Conservation (phyloP, 164 flowering plant genomes). For the Aristolochia contorta region DNA sequence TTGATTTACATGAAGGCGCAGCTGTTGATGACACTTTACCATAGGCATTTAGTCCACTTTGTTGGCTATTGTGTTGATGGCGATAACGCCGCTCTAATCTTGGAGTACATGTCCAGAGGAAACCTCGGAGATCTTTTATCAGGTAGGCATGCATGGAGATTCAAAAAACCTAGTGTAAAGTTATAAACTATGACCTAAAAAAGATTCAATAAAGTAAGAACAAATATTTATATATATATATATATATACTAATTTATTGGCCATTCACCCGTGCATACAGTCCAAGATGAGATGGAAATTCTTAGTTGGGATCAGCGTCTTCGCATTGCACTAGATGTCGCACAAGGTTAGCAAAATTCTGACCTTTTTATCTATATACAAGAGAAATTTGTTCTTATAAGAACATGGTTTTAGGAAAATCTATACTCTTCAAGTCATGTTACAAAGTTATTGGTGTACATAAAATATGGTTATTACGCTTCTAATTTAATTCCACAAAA, state of each 20-base stretch:
- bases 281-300: not conserved
- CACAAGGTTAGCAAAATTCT: not conserved
- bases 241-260: no score
- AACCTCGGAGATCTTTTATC: not conserved
- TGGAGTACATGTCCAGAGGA: slow-evolving; percentile 2
- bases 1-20: not conserved
- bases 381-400: not conserved
- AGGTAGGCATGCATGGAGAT: not conserved
- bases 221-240: no score
- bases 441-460: no score
- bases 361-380: not conserved
- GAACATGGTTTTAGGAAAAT: not conserved
- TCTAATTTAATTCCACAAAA: no score
- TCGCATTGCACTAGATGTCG: not conserved
- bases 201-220: no score
- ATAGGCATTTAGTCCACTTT: not conserved
- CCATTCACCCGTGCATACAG: no score
- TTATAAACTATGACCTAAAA: no score
- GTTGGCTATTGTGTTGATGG: slow-evolving; percentile 5
- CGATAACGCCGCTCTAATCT: not conserved
- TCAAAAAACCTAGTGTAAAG: no score
- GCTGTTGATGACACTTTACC: slow-evolving; percentile 4
- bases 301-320: not conserved
- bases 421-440: not conserved
- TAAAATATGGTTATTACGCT: no score